Percentiles rank a stretch among this genome's conserved stretches.
phyloP scores from a whole-genome alignment of 331 rosid genomes.

The Telfairia occidentalis region DNA sequence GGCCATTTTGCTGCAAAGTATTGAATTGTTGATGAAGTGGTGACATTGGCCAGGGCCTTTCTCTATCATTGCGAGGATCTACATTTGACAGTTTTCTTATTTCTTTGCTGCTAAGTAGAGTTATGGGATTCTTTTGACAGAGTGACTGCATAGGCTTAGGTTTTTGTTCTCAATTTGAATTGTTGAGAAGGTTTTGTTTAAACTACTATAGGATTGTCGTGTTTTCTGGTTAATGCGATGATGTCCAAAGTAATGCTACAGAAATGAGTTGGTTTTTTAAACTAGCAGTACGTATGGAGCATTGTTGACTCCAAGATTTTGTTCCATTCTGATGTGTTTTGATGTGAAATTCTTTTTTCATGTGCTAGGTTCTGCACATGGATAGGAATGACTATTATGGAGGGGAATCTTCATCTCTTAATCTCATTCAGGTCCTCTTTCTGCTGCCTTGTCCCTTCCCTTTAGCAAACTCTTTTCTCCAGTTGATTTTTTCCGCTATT shows the following conservation, averaged over 20 bases:
- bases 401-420: slow-evolving; percentile 43
- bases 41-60: neutral
- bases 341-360: neutral
- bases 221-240: neutral
- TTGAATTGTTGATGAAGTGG: neutral
- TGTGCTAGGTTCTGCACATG: slow-evolving; percentile 39
- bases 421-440: slow-evolving; percentile 30
- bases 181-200: neutral
- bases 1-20: neutral
- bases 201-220: neutral
- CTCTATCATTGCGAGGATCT: neutral
- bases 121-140: neutral
- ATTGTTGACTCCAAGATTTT: neutral
- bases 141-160: neutral
- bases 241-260: neutral
- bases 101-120: neutral
- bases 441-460: neutral
- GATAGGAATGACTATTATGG: slow-evolving; percentile 45
- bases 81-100: neutral
- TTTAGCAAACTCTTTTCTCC: neutral
- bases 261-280: neutral
- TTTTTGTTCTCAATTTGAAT: neutral
- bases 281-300: neutral
- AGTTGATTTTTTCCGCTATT: neutral
- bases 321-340: neutral